phyloP scores from a whole-genome alignment of 768 basidiomycete genomes.

The Suillus paluster region DNA sequence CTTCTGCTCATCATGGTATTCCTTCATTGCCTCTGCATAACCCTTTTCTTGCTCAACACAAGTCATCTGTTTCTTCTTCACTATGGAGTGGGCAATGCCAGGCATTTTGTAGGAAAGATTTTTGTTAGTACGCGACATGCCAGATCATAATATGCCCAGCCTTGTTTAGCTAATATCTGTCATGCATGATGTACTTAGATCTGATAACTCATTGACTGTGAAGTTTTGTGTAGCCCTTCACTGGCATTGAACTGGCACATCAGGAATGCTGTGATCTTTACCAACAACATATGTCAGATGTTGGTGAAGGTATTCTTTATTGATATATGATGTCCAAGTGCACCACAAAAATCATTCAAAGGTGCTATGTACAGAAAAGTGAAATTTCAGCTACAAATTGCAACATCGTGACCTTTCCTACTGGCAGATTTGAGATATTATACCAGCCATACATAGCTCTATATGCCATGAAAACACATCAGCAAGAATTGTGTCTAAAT shows the following conservation, averaged over 20 bases:
- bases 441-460: neutral
- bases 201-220: neutral
- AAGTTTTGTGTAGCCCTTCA: neutral
- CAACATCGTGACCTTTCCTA: neutral
- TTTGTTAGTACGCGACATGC: neutral
- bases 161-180: neutral
- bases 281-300: neutral
- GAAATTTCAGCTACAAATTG: neutral
- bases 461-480: neutral
- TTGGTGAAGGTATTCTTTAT: neutral
- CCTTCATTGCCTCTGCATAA: constrained; percentile 4
- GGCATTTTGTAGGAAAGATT: neutral
- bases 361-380: neutral
- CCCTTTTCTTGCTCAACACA: constrained; percentile 8
- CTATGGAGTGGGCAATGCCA: constrained; percentile 2
- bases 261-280: neutral
- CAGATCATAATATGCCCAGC: neutral
- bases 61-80: neutral
- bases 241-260: neutral
- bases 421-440: neutral
- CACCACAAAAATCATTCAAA: neutral
- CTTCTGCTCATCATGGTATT: neutral
- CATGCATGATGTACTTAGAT: neutral
- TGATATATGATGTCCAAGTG: neutral
- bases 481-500: constrained; percentile 3